A percentile compares a stretch with the other conserved stretches of the same genome.
Conservation (phyloP, 1,284 basidiomycete species). For the Boletus calvinii region DNA sequence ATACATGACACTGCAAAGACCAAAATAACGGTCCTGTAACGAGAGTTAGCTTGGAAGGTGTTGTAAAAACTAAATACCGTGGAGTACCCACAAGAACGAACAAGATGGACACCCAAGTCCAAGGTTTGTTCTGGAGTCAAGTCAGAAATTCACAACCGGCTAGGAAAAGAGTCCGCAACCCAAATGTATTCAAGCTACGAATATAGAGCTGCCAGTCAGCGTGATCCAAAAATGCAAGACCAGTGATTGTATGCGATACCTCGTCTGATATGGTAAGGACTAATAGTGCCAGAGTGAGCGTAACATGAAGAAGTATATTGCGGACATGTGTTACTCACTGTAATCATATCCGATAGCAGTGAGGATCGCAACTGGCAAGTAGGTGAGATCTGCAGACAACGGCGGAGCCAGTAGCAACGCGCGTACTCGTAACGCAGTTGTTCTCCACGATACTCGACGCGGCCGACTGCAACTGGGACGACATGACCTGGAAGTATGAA, state of each 20-base stretch:
- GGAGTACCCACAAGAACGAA: slow-evolving; percentile 4
- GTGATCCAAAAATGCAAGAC: background rate
- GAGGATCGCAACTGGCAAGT: slow-evolving; percentile 2
- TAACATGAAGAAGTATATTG: background rate
- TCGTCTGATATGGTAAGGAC: slow-evolving; percentile 14
- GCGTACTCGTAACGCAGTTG: slow-evolving; percentile 3
- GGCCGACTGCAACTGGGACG: background rate
- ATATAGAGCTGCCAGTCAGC: background rate
- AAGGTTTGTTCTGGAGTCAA: slow-evolving; percentile 3
- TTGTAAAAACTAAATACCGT: background rate
- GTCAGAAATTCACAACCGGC: background rate
- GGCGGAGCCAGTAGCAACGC: background rate
- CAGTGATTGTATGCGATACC: background rate
- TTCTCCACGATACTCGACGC: background rate
- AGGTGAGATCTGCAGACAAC: background rate
- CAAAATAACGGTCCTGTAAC: slow-evolving; percentile 7
- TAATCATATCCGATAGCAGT: slow-evolving; percentile 11
- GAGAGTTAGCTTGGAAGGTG: background rate
- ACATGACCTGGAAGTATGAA: background rate
- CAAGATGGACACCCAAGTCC: slow-evolving; percentile 6
- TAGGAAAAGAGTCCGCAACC: background rate
- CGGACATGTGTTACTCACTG: background rate
- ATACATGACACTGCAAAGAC: slow-evolving; percentile 1
- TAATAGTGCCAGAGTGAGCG: background rate
- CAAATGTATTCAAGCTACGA: slow-evolving; percentile 13